Evolutionary conservation across 1,284 basidiomycete genomes (phyloP).

Genomic region (Fistulinella staudtii): DNA sequence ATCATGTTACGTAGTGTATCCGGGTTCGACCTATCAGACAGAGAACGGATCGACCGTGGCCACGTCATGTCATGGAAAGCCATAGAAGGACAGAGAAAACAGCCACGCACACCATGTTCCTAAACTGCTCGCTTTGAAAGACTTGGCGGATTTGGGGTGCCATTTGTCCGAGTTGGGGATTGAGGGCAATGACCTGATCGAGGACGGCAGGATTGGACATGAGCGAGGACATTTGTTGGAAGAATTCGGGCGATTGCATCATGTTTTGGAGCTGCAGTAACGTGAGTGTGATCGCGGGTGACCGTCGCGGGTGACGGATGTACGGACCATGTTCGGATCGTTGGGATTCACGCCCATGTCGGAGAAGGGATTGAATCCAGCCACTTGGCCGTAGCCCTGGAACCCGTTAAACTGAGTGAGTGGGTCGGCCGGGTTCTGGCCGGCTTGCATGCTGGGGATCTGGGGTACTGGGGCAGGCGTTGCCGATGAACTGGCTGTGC

Average conservation of each 20-base stretch:
- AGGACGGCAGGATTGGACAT: constrained; percentile 79
- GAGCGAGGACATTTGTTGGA: constrained; percentile 71
- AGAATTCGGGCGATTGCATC: constrained; percentile 78
- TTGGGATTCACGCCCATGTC: constrained; percentile 82
- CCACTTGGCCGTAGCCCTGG: constrained; percentile 68
- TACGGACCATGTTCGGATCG: constrained; percentile 83
- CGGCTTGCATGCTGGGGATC: constrained; percentile 77
- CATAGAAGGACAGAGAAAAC: neutral
- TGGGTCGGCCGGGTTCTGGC: constrained; percentile 77
- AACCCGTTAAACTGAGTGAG: constrained; percentile 72
- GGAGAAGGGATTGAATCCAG: constrained; percentile 83
- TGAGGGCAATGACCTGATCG: constrained; percentile 78
- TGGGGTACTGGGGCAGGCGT: constrained; percentile 39
- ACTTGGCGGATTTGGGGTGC: constrained; percentile 77
- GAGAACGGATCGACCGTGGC: neutral
- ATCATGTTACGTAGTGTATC: constrained; percentile 78
- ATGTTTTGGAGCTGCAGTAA: constrained; percentile 67
- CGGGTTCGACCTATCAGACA: constrained; percentile 60
- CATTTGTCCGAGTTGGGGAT: constrained; percentile 78
- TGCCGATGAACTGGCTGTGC: constrained; percentile 36
- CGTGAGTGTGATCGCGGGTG: neutral
- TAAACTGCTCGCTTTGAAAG: constrained; percentile 78
- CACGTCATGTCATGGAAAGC: neutral
- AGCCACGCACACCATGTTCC: constrained; percentile 68
- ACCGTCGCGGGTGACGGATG: neutral